Evolutionary conservation across 2,329 filamentous ascomycete genomes (phyloP), one percentile per base, ranked within the genome.

Genomic region (Sporothrix variecibatus): DNA sequence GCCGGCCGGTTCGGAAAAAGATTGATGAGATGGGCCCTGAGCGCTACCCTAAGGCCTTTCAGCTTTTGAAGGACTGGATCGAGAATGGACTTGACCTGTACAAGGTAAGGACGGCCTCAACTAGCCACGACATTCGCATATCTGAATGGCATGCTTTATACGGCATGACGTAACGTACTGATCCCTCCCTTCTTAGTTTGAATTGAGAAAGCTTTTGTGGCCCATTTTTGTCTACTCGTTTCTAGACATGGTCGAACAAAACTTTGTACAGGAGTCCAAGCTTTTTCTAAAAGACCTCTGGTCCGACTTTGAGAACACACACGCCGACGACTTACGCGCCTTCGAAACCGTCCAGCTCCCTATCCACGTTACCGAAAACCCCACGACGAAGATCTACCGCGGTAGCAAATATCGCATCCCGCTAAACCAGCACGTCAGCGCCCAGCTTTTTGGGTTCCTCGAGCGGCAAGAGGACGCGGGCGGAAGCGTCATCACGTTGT

Each of bases 171-270:
- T 28, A n/a, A 28, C 6, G 17, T 46, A 46, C 62, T 67, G 62
- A 67, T 17, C 8, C 1, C 8, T 67, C 6, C 15, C 38, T 11
- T 4, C 81, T 49, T 76, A 95, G 90, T 94, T 95, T 62, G 96
- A 99, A 83, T 86, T 99, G 2, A 88, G 90, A 74, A 94, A 97
- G 77, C 86, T 98, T 3, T 84, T 97, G 20, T 99, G 96, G 94
- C 96, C 96, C 0, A 85, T 97, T 0, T 98, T 98, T 79, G 93
- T 98, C 70, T 97, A 99, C 82, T 96, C 94, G 0, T 98, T 93
- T 80, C 86, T 99, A 34, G 91, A 94, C 74, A 88, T 98, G 73
- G 88, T 97, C 38, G 86, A 86, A 46, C 89, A 94, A 75, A 90
- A 90, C 76, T 94, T 92, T 78, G 84, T 88, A 1, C 88, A 89